Percentiles rank a stretch among this genome's conserved stretches.
Conservation (phyloP, 441 rosid genomes). For the Lepidium campestre region DNA sequence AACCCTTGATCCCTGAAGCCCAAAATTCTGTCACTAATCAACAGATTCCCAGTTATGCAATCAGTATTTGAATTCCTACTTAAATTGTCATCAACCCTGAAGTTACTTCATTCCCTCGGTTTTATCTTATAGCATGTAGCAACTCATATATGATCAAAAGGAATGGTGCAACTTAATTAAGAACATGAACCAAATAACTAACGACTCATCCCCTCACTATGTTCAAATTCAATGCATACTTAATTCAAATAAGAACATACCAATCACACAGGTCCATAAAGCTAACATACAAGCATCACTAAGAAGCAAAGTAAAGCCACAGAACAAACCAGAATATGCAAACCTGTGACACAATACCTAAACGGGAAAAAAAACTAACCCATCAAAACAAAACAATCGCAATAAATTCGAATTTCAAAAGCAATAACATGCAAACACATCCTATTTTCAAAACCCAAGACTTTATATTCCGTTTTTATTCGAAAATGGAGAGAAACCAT, state of each 20-base stretch:
- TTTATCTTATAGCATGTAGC: background rate
- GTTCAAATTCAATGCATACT: background rate
- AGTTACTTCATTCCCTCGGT: background rate
- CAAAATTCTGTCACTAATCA: background rate
- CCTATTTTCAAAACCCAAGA: background rate
- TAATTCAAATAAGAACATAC: background rate
- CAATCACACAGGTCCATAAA: background rate
- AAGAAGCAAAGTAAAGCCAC: background rate
- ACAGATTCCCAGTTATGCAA: background rate
- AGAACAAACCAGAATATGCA: background rate
- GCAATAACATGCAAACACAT: slow-evolving; percentile 13
- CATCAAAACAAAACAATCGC: slow-evolving; percentile 1
- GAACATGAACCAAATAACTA: background rate
- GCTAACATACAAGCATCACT: background rate
- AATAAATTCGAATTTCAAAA: background rate
- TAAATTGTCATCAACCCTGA: background rate
- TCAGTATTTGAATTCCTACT: background rate
- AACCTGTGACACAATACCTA: background rate
- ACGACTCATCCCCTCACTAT: background rate
- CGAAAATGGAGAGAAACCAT: background rate
- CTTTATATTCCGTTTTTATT: background rate
- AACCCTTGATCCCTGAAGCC: background rate
- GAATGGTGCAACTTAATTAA: background rate
- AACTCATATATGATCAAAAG: background rate
- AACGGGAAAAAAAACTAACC: background rate